Evolutionary conservation across 73 alveolate genomes (phyloP), one percentile per base, ranked within the genome.

Genomic region (Paramecium sonneborni): DNA sequence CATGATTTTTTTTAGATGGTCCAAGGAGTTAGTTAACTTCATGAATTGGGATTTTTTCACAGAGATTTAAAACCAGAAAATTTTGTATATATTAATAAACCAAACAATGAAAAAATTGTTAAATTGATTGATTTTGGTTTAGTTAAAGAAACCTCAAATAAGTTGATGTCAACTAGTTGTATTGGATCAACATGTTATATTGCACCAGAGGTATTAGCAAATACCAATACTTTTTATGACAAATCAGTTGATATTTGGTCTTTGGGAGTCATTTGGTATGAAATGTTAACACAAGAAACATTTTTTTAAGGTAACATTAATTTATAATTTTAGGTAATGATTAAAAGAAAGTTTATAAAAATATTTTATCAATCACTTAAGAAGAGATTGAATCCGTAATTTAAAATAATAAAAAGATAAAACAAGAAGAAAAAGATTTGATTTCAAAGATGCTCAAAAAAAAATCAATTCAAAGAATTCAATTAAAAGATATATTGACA

Each of bases 31-130:
- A 6, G 23, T 6, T 23, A 28, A 15, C 46, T 67, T 28, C 85
- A 67, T 67, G 1, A 24, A 7, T 24, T 67, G 23, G 26, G 26
- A 11, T 76, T 89, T 12, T 46, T 74, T 26, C 95, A 92, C 46
- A 62, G 95, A 30, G 95, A 92, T 35, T 32, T 92, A 48, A 92
- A 92, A 39, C 95, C 95, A 0, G 93, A 82, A 34, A 92, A 92
- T 38, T 82, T 92, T 46, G 57, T 92, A 55, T 62, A 18, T 20
- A 0, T 52, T 18, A 12, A 62, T 6, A 12, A 30, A 23, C 34
- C 84, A 0, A 62, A 14, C 30, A 62, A 62, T 12, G 1, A 52
- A 18, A 52, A 15, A 9, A 52, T 23, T 4, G 76, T 90, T 38
- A 74, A 90, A 57, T 30, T 84, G 93, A 52, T 52, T 26, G 84